These are phyloP conservation scores for Vaccinium corymbosum DNA, from an alignment of 148 eudicot genomes.

Conservation along the genomic window DNA sequence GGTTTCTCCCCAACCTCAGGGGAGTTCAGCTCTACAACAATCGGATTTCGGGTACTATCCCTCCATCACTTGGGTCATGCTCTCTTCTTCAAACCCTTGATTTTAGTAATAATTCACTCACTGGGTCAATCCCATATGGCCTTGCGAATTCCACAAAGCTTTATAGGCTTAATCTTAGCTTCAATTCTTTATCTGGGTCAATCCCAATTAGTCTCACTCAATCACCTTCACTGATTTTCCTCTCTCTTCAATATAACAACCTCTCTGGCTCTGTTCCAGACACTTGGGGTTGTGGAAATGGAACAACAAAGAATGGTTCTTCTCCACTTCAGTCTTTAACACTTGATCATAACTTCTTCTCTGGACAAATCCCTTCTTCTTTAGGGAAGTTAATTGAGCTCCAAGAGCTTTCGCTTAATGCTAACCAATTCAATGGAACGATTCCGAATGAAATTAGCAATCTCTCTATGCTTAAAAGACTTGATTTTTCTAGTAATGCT, in stretches of 20 bases:
- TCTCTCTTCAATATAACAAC: constrained; percentile 54
- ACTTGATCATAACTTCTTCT: not conserved
- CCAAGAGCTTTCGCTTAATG: constrained; percentile 32
- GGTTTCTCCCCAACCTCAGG: constrained; percentile 65
- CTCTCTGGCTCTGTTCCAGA: constrained; percentile 22
- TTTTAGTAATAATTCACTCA: constrained; percentile 51
- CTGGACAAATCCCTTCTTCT: constrained; percentile 33
- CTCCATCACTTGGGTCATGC: constrained; percentile 54
- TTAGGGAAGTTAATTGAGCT: constrained; percentile 25
- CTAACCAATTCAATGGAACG: constrained; percentile 33
- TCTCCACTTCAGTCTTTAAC: not conserved
- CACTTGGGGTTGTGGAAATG: not conserved
- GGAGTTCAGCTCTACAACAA: constrained; percentile 78
- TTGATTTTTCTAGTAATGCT: constrained; percentile 55
- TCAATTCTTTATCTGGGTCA: constrained; percentile 56
- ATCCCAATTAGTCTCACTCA: constrained; percentile 47
- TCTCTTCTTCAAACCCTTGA: constrained; percentile 69
- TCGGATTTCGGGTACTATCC: constrained; percentile 63
- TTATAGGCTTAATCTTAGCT: constrained; percentile 66
- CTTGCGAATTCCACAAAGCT: constrained; percentile 57
- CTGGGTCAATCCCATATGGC: constrained; percentile 54
- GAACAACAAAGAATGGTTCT: not conserved
- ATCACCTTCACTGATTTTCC: constrained; percentile 41
- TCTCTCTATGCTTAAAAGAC: constrained; percentile 38
- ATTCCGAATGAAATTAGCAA: constrained; percentile 42